Conservation (phyloP, 257 asterid species). For the Solanum medicagineum region DNA sequence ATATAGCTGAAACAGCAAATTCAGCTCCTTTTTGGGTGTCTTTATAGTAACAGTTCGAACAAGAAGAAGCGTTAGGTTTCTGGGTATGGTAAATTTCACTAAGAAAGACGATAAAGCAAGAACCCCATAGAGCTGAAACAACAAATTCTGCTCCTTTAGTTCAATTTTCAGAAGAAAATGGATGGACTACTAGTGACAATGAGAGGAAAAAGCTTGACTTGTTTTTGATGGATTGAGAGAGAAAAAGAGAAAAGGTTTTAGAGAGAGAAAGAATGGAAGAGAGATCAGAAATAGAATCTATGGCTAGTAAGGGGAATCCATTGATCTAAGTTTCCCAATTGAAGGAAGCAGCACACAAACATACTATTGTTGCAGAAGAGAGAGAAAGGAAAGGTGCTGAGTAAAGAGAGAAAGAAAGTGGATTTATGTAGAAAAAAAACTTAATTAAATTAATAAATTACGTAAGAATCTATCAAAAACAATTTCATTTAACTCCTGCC, state of each 20-base stretch:
- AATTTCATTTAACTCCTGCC: accelerated
- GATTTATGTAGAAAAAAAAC: neutral
- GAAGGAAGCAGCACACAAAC: neutral
- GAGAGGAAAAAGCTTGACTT: neutral
- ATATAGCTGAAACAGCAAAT: too few species aligned
- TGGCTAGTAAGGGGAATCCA: neutral
- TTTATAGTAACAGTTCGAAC: too few species aligned
- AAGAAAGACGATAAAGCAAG: neutral
- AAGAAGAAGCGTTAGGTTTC: too few species aligned
- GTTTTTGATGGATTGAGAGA: neutral
- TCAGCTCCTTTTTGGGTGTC: neutral
- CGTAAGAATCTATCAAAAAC: neutral
- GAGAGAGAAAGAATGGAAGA: neutral
- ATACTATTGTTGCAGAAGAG: neutral
- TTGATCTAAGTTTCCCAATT: neutral
- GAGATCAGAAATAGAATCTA: neutral
- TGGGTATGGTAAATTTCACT: neutral
- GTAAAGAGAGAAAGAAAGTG: neutral
- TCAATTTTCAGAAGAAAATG: neutral
- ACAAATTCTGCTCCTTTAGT: neutral
- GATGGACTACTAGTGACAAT: neutral
- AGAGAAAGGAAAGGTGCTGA: neutral
- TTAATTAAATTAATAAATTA: too few species aligned
- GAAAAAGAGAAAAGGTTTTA: neutral
- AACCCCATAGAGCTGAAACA: neutral